Evolutionary conservation across 2,329 filamentous ascomycete genomes (phyloP), one percentile per base, ranked within the genome.

Genomic region (Stachybotrys elegans): DNA sequence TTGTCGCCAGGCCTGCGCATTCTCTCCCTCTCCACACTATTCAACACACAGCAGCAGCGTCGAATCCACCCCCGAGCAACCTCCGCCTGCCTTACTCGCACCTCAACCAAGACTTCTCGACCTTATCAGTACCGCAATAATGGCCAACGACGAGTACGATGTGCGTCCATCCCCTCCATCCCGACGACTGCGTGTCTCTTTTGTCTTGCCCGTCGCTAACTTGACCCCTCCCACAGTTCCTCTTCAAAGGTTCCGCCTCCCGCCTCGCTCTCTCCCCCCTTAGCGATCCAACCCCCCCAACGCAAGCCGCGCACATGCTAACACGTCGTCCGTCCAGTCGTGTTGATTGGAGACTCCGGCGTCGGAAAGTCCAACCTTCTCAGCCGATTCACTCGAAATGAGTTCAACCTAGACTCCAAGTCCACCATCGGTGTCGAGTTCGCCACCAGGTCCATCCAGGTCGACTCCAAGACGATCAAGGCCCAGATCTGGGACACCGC

Each of bases 111-210:
- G 44, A 53, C 36, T 41, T 44, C 37, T 43, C 47, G 31, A 31
- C 52, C 44, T 35, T 48, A 53, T 43, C 44, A 47, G 35, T 45
- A 55, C 57, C 62, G 62, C 69, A 75, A 78, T 60, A 71, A 98
- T 97, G 93, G 93, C 92, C 66, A 98, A 97, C 84, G 93, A 98
- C 81, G 93, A 98, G 79, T 98, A 98, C 77, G 93, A 98, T 85
- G 92, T 97, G 76, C 79, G 90, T 67, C 37, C 43, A 41, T 39
- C 35, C 37, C 48, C 34, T 50, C 45, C 43, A 44, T 48, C 45
- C 44, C 32, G 46, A 45, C 49, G 40, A 49, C 43, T 51, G 42
- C 44, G 43, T 51, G 46, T 50, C 43, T 52, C 53, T 45, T 49
- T 42, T 46, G 48, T 45, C 43, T 46, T 48, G 51, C 51, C 52